Percentiles rank a stretch among this genome's conserved stretches.
These are phyloP conservation scores for Fraxinus greggii DNA, from an alignment of 305 asterid species.

Conservation along the genomic window DNA sequence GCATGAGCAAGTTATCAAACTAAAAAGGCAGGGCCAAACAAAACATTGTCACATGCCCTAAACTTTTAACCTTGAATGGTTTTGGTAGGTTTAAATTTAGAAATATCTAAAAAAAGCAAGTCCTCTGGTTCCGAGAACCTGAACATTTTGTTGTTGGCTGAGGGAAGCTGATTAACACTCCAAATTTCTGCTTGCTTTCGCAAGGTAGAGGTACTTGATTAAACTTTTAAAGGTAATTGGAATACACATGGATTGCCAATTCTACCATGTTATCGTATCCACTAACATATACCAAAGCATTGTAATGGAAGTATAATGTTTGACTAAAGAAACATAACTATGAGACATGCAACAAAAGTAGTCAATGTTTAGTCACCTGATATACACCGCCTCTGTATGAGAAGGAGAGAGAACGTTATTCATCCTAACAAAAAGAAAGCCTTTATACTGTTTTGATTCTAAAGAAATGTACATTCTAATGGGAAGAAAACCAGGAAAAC, in stretches of 20 bases:
- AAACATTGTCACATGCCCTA: conserved; percentile 57
- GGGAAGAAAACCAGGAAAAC: conserved; percentile 17
- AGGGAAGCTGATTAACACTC: not conserved
- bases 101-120: conserved; percentile 81
- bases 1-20: conserved; percentile 28
- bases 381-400: not conserved
- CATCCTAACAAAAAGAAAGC: conserved; percentile 23
- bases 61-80: conserved; percentile 48
- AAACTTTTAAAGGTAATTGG: not conserved
- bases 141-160: conserved; percentile 63
- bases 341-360: not conserved
- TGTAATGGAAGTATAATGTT: not conserved
- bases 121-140: conserved; percentile 75
- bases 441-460: conserved; percentile 43
- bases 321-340: not conserved
- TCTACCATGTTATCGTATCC: not conserved
- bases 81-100: conserved; percentile 68
- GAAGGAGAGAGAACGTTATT: not conserved
- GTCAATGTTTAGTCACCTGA: not conserved
- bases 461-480: conserved; percentile 58
- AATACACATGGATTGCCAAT: not conserved
- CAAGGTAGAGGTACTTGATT: not conserved
- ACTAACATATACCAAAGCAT: not conserved
- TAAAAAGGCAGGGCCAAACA: conserved; percentile 23
- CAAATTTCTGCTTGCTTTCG: not conserved